Evolutionary conservation across 2,329 filamentous ascomycete species (phyloP), one percentile per base, ranked within the genome.

Genomic region (Fusarium tricinctum): DNA sequence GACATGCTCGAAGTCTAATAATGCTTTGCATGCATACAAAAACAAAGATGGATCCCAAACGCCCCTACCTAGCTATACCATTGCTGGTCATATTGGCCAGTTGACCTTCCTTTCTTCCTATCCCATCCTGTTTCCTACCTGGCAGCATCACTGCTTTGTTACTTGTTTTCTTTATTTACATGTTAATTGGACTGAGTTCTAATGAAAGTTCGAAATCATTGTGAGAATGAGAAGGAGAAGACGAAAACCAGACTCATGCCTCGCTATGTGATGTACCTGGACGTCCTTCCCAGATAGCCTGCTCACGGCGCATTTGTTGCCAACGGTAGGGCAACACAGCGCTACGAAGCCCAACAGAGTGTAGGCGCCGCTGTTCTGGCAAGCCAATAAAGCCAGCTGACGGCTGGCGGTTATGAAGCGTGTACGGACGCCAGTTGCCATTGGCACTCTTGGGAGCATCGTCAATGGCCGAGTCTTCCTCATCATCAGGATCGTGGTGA

Each of bases 281-380:
- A 4, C 72, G 71, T n/a, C 67, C 70, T 35, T 62, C 71, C 66
- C 55, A 71, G 44, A 62, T 48, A 4, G 69, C 70, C 44, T 69
- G 63, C 14, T 73, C 69, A 5, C 57, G 59, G 14, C 63, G 69
- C 60, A 72, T 48, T 17, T 63, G 62, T 26, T 73, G 72, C 68
- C 63, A 73, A n/a, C 71, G 73, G 26, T 74, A 74, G 17, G 73
- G 73, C 40, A 75, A 35, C 10, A 75, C 63, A 22, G 73, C 73
- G 43, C 66, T 71, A 38, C 73, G 73, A 26, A 75, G 69, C 22
- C 73, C 73, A 40, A 75, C 59, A 40, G 69, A 72, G 28, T 70
- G 62, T n/a, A 74, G 61, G 2, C 71, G 62, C 8, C 68, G 65
- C 51, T 67, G 72, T 30, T 75, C 73, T 23, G 63, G 67, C 14